Evolutionary conservation across 495 filamentous ascomycete genomes (phyloP), one percentile per base, ranked within the genome.

Genomic region (Penicillium egyptiacum): DNA sequence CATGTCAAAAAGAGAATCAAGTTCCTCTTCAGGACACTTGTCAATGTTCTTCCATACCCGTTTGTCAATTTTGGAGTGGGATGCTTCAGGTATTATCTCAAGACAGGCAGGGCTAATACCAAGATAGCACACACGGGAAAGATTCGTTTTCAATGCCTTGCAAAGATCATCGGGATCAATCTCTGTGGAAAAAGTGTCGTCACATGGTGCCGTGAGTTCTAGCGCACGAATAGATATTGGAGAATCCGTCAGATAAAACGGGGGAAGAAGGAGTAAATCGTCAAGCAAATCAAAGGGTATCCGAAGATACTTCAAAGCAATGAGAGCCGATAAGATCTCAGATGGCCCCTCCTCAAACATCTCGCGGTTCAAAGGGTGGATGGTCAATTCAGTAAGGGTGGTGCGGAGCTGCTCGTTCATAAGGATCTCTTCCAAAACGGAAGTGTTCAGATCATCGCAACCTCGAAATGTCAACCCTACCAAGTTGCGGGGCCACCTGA

Each of bases 401-500:
- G 51, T 22, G 20, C 51, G 25, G 20, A 60, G 53, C 33, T 60
- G 58, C 25, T 55, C 33, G 17, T 56, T 60, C 14, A 51, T 28
- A 3, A 56, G 45, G 7, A 50, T 37, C 1, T 17, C 20, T 20
- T 60, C 53, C 6, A 60, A 19, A 10, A 47, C 40, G 16, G 25
- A 12, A 8, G 47, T 9, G n/a, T 22, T 48, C 0, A 76, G 68
- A 33, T 69, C 55, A 12, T 51, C 44, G 49, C 71, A 74, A 46
- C 68, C 65, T 30, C 61, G 60, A 2, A 76, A 48, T 14, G 50
- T 59, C 3, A 76, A 51, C 28, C 50, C 53, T 14, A 56, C 59
- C 23, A 76, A 63, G n/a, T 58, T 50, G 5, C 58, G 56, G 1
- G 73, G 73, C 70, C 70, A 74, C 42, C 50, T 33, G 43, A 74